Base-by-base conservation (phyloP, 768 basidiomycete species). In the Lanmaoa rubissima region DNA sequence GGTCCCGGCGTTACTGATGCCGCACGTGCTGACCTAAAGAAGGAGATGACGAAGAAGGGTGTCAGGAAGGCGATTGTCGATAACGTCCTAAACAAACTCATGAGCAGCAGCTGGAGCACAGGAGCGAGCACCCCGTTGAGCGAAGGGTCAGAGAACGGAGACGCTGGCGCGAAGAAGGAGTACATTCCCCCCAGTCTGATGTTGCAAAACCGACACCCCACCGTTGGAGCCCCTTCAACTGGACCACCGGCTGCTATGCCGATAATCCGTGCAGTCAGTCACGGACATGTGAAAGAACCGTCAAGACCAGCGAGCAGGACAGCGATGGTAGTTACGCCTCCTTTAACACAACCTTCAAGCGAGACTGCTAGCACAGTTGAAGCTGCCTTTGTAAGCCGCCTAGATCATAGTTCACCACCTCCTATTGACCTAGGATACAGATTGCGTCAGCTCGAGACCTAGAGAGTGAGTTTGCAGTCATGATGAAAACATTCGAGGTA, bases 11-110 rank as follows among this genome's bases (percentile, higher is more conserved):
- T 93, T 14, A 85, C 87, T 3, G 88, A 95, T 67, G 86, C 85
- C 9, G 97, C 97, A 4, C 86, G 92, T 50, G 84, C 94, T 5
- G 96, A 98, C 70, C 78, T 98, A 52, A 98, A 97, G 79, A 94
- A 93, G 68, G 89, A 93, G 69, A 80, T 98, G 79, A 71, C 80
- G 2, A 92, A 88, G 76, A 92, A 91, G 70, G 82, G 82, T 41
- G 90, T 97, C 42, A 82, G 93, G 35, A 96, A 95, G 74, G 82
- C 85, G 5, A 94, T 95, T 45, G 84, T 88, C 14, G 95, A 98
- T 58, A 79, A 79, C 51, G 84, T 98, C 16, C 79, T 94, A 8
- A 73, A 77, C 52, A 87, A 85, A 69, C 76, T 93, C 21, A 76
- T 92, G 49, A 64, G 69, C 35, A 63, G 67, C 44, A 78, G 73